Conservation (phyloP, 1,139 yeast species). For the Trichomonascaceae sp. region DNA sequence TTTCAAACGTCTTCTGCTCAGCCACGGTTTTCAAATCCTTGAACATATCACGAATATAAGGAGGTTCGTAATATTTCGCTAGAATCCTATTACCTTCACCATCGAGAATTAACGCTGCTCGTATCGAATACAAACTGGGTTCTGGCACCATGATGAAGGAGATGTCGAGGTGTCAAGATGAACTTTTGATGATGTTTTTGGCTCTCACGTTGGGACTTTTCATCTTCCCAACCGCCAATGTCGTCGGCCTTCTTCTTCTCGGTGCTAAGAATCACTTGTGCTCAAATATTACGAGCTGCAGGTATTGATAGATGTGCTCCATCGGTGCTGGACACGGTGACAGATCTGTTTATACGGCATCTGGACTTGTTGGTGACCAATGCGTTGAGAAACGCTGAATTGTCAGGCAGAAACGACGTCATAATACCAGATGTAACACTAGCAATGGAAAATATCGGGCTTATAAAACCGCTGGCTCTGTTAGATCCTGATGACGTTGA, state of each 20-base stretch:
- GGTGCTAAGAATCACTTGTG: slow-evolving; percentile 55
- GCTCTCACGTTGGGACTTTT: too few species aligned
- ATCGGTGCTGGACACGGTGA: slow-evolving; percentile 51
- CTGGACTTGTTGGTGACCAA: slow-evolving; percentile 43
- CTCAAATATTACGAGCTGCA: slow-evolving; percentile 59
- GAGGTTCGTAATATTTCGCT: slow-evolving; percentile 77
- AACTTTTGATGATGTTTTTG: too few species aligned
- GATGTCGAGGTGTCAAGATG: background rate
- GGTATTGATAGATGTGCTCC: slow-evolving; percentile 72
- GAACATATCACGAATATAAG: slow-evolving; percentile 36
- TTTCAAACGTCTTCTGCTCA: slow-evolving; percentile 74
- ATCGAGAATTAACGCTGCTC: slow-evolving; percentile 75
- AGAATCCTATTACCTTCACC: slow-evolving; percentile 72
- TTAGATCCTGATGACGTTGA: slow-evolving; percentile 36
- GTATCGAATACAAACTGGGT: slow-evolving; percentile 57
- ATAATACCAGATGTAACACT: slow-evolving; percentile 54
- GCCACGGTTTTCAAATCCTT: slow-evolving; percentile 38
- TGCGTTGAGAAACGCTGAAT: slow-evolving; percentile 38
- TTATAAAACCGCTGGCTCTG: slow-evolving; percentile 44
- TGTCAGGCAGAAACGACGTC: slow-evolving; percentile 38
- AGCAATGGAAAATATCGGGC: slow-evolving; percentile 51
- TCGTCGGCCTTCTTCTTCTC: slow-evolving; percentile 50
- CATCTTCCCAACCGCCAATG: slow-evolving; percentile 19
- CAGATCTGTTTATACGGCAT: slow-evolving; percentile 58
- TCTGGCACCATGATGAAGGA: slow-evolving; percentile 15